Evolutionary conservation across 139 green algal genomes (phyloP).

Genomic region (Tetradesmus lagerheimii): DNA sequence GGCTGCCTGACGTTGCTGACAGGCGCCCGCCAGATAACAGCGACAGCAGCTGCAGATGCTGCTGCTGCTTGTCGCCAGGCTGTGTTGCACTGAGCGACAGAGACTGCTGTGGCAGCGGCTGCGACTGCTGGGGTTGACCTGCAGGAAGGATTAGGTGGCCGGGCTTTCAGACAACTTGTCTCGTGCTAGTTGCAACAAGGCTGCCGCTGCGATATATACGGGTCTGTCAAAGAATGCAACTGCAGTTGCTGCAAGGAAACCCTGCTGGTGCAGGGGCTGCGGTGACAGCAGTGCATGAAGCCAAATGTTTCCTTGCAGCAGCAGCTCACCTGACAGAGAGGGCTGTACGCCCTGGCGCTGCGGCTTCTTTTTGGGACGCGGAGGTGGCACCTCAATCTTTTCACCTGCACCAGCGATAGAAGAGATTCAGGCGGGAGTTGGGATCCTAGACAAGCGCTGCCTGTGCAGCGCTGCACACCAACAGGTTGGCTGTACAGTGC

Average conservation of each 20-base stretch:
- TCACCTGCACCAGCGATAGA: conserved; percentile 33
- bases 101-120: background rate
- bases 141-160: background rate
- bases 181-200: too few relatives aligned
- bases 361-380: conserved; percentile 87
- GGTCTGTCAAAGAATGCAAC: too few relatives aligned
- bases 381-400: conserved; percentile 83
- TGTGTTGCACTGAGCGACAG: background rate
- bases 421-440: background rate
- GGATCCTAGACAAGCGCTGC: too few relatives aligned
- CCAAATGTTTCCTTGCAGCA: background rate
- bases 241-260: background rate
- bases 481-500: background rate
- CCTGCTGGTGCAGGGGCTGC: background rate
- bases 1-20: background rate
- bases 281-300: background rate
- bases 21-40: background rate
- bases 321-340: conserved; percentile 5
- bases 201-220: too few relatives aligned
- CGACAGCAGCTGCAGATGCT: conserved; percentile 9
- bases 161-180: too few relatives aligned
- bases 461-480: background rate
- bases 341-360: conserved; percentile 20
- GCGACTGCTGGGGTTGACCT: background rate
- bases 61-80: conserved; percentile 7